Base-by-base conservation (phyloP, 2,329 filamentous ascomycete genomes). In the Taxawa tesnikishii region DNA sequence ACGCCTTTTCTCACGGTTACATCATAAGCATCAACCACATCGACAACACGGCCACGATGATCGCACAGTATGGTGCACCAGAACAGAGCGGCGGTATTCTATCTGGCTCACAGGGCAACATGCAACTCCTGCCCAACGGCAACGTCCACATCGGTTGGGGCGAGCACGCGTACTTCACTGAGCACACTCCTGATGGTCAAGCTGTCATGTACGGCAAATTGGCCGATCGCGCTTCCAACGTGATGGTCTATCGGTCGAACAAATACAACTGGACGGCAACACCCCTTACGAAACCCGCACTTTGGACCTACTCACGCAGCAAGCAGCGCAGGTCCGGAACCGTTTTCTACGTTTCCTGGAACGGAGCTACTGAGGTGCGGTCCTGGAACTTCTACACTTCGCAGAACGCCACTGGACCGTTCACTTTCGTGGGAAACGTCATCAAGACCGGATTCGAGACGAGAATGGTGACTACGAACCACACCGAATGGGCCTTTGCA, bases 141-240 rank as follows among this genome's bases (percentile, higher is more conserved):
- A 67, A 71, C 36, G 62, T 62, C 5, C 51, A 75, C 26, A 62
- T 75, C 19, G 67, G 68, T 39, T 76, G 70, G 70, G 70, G 72
- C 4, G 51, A 61, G 36, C 46, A 53, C 17, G 46, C 50, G 1
- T 53, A 60, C 27, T 56, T 56, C n/a, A 61, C 59, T 5, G 60
- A 65, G 33, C 44, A 67, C 42, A 55, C 55, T 0, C 42, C 53
- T 2, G 58, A 65, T n/a, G 70, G 70, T 6, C 49, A 58, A 6
- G 47, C 64, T 3, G 53, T 75, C 12, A 71, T 71, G 55, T 66
- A 74, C 37, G 58, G 54, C 5, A 66, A 67, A 43, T 54, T 71
- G 43, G 59, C 43, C 28, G 38, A 50, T 47, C 36, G 45, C 48
- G 42, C 48, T 47, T 45, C 48, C 28, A 53, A 43, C 43, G 60